Conservation (phyloP, 2,329 filamentous ascomycete species). For the Hortaea werneckii region DNA sequence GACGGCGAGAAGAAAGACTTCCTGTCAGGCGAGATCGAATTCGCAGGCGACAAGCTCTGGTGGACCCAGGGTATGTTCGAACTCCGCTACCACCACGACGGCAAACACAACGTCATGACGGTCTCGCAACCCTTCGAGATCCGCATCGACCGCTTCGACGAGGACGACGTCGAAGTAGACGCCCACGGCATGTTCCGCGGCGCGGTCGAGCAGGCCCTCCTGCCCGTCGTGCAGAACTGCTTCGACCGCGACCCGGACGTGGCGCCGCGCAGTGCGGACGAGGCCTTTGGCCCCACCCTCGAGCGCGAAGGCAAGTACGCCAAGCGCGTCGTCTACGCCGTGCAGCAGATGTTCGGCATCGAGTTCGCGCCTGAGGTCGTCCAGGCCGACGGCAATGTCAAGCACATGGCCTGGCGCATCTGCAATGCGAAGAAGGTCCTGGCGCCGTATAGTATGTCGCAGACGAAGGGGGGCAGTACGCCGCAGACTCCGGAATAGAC, state of each 20-base stretch:
- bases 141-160: constrained; percentile 67
- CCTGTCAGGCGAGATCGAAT: constrained; percentile 72
- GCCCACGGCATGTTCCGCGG: constrained; percentile 52
- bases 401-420: constrained; percentile 86
- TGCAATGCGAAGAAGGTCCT: constrained; percentile 92
- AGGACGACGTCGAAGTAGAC: constrained; percentile 39
- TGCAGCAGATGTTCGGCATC: constrained; percentile 92
- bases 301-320: constrained; percentile 84
- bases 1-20: constrained; percentile 47
- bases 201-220: constrained; percentile 64
- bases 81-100: constrained; percentile 91
- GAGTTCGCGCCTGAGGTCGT: constrained; percentile 92
- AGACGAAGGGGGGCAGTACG: constrained; percentile 5
- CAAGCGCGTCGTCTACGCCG: constrained; percentile 81
- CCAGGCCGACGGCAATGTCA: constrained; percentile 79
- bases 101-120: constrained; percentile 85
- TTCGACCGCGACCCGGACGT: constrained; percentile 87
- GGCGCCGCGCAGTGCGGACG: constrained; percentile 67
- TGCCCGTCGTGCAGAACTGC: constrained; percentile 83
- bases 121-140: constrained; percentile 92
- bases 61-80: constrained; percentile 97
- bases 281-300: constrained; percentile 74
- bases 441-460: constrained; percentile 35
- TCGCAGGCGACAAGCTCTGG: constrained; percentile 88
- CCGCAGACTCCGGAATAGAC: background rate